Evolutionary conservation across 108 stramenopile species (phyloP), one percentile per base, ranked within the genome.

Genomic region (Pseudonitzschia delicatissima): DNA sequence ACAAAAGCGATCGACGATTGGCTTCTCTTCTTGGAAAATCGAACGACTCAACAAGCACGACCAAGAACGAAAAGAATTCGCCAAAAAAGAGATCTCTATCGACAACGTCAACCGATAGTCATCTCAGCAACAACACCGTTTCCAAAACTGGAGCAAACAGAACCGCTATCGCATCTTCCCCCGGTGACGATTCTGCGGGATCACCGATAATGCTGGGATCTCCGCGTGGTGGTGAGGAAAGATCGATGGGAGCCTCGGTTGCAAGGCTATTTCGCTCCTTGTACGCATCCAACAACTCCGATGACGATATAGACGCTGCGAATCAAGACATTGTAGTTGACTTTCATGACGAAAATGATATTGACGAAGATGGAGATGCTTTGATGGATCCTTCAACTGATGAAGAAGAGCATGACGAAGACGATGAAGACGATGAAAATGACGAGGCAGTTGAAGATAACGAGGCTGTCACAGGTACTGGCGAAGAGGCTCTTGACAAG

Each of bases 351-450:
- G 71, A 68, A 11, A 20, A 49, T 2, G 66, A 70, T 39, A 20
- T 31, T 4, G 65, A 75, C 29, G 50, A 67, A 33, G 69, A 78
- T 7, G 68, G 57, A 17, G 59, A 63, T 45, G 9, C 17, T 28
- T 40, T 32, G 31, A 70, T 63, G 32, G 62, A 45, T 18, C 64
- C 57, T 29, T 34, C 31, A 37, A 49, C 23, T 6, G 72, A 64
- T 36, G 70, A 67, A 12, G 35, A 63, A n/a, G 44, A 53, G 5
- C 45, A 78, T 1, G 48, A 37, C n/a, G 73, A 68, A 11, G 68
- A 33, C 5, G 49, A 71, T 27, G 65, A 66, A 21, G 62, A 62
- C 5, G 49, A 51, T 9, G 27, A 50, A 18, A 71, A 49, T 27
- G 29, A 62, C 47, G 70, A 61, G 23, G 34, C 45, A 21, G 62